Evolutionary conservation across 306 rosid species (phyloP).

Genomic region (Carpinus fangiana): DNA sequence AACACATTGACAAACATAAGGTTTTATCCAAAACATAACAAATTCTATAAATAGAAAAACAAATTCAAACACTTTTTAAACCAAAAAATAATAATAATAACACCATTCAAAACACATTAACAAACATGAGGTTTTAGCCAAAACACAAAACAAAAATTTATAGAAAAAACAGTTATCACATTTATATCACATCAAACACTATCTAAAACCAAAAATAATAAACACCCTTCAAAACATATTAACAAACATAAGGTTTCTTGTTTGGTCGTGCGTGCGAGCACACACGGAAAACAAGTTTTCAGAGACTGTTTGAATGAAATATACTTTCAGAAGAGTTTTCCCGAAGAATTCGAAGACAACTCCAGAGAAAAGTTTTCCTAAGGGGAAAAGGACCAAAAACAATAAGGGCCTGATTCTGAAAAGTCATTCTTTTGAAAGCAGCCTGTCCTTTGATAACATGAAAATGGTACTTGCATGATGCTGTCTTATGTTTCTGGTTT

Average conservation of each 20-base stretch:
- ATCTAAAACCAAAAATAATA: too few species aligned
- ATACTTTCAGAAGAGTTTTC: background rate
- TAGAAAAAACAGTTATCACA: too few species aligned
- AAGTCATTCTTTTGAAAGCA: background rate
- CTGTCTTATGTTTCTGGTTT: background rate
- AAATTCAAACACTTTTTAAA: too few species aligned
- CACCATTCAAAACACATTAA: too few species aligned
- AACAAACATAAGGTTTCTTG: background rate
- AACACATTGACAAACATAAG: too few species aligned
- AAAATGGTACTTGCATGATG: background rate
- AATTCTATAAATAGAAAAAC: too few species aligned
- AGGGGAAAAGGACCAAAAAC: background rate
- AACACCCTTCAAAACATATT: too few species aligned
- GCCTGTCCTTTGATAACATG: background rate
- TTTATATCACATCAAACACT: too few species aligned
- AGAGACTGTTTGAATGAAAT: background rate
- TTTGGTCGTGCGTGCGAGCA: background rate
- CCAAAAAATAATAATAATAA: too few species aligned
- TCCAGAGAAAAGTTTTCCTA: background rate
- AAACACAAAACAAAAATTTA: too few species aligned
- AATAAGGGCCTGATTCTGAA: background rate
- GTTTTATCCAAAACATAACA: too few species aligned
- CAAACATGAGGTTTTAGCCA: too few species aligned
- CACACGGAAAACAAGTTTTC: background rate
- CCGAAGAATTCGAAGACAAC: background rate